Evolutionary conservation across 257 asterid genomes (phyloP), one percentile per base, ranked within the genome.

Genomic region (Forsythia viridissima): DNA sequence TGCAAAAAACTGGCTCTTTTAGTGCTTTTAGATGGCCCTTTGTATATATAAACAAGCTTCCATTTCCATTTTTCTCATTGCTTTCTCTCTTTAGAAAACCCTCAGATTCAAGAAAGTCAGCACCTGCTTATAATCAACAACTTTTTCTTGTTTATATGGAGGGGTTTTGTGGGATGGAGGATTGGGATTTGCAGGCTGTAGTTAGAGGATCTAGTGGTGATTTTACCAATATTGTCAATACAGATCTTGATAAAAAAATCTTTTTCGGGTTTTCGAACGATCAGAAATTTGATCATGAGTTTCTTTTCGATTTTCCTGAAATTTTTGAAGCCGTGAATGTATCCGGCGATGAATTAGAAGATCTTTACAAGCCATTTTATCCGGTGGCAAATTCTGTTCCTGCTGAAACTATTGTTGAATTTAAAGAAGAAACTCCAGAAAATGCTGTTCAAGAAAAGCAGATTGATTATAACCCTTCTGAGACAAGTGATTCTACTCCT

Each of bases 321-420:
- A 34, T 84, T 70, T 85, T 84, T 12, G 91, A 87, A 46, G 5
- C 40, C 82, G 4, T 51, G 70, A 46, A 46, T 4, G 79, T 76
- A 34, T 85, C 78, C 6, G 66, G 87, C 52, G 93, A 91, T 36
- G 97, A 88, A 36, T 72, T 93, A 20, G 92, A 92, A 69, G 91
- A 85, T 21, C 92, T 95, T 75, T 92, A 85, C 89, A 93, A 92
- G 87, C 98, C 98, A 4, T 92, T 93, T 77, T 90, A 82, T 72
- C 85, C 86, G 0, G 11, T 74, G 4, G 15, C 77, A 4, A 43
- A 4, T 20, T 24, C 85, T 48, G 75, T 76, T 59, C 80, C 92
- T n/a, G 82, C 77, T 4, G 78, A 78, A 10, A 46, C 75, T 0
- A 77, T 21, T 65, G 9, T 71, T 34, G 89, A 81, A 1, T 44